Conservation (phyloP, 2,329 filamentous ascomycete genomes). For the Fusarium sp. region DNA sequence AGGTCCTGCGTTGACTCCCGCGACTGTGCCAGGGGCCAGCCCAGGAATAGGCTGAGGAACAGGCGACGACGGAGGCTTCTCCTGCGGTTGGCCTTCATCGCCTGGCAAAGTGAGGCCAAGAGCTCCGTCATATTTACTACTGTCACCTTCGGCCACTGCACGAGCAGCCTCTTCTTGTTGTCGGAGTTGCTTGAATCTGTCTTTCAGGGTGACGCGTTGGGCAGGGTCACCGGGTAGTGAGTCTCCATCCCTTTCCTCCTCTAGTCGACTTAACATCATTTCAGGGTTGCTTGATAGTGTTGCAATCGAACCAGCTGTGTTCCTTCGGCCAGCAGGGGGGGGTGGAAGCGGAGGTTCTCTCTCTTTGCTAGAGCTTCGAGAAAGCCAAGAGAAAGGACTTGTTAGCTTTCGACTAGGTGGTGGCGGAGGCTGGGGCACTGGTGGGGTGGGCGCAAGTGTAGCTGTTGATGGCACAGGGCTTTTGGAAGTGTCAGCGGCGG, state of each 20-base stretch:
- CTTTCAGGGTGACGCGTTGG: conserved; percentile 72
- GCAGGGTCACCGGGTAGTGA: conserved; percentile 56
- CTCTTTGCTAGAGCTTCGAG: conserved; percentile 70
- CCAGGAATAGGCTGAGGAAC: conserved; percentile 73
- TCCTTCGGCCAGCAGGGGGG: conserved; percentile 65
- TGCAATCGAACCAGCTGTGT: conserved; percentile 82
- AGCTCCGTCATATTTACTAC: conserved; percentile 55
- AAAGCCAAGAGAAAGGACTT: conserved; percentile 88
- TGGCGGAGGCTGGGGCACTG: conserved; percentile 43
- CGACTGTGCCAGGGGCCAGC: conserved; percentile 85
- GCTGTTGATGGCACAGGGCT: conserved; percentile 50
- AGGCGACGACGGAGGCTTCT: conserved; percentile 54
- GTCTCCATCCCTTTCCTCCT: conserved; percentile 70
- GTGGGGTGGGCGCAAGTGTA: conserved; percentile 45
- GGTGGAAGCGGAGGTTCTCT: conserved; percentile 64
- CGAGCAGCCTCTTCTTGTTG: conserved; percentile 77
- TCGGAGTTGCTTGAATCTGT: conserved; percentile 80
- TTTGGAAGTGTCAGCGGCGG: conserved; percentile 62
- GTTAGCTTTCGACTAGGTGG: conserved; percentile 76
- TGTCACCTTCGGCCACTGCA: conserved; percentile 57
- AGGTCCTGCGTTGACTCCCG: conserved; percentile 80
- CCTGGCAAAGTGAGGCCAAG: conserved; percentile 37
- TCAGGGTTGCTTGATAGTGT: conserved; percentile 85
- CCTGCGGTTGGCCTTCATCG: conserved; percentile 41
- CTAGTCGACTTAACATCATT: conserved; percentile 78